phyloP scores from a whole-genome alignment of 2,329 filamentous ascomycete genomes.

The Sodiomyces alkalinus region DNA sequence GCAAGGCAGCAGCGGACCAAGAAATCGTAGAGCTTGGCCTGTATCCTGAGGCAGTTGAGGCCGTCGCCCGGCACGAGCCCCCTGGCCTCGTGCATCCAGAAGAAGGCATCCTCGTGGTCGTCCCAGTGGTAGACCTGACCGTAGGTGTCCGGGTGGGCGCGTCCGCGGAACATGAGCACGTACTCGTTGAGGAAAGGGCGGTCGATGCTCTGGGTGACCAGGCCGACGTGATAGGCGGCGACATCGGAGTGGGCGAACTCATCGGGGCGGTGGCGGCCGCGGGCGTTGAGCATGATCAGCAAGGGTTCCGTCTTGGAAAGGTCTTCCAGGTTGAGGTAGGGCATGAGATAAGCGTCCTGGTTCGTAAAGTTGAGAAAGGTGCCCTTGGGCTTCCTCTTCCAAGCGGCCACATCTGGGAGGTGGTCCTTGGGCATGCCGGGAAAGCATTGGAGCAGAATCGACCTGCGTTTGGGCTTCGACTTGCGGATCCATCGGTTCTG shows the following conservation, averaged over 20 bases:
- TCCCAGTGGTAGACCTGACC: slow-evolving; percentile 19
- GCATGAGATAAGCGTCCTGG: slow-evolving; percentile 29
- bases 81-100: slow-evolving; percentile 17
- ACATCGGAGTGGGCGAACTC: slow-evolving; percentile 31
- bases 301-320: slow-evolving; percentile 26
- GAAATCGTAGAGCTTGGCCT: slow-evolving; percentile 30
- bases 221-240: slow-evolving; percentile 16
- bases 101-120: slow-evolving; percentile 19
- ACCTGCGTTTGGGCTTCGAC: slow-evolving; percentile 25
- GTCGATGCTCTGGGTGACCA: slow-evolving; percentile 10
- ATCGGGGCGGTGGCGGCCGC: slow-evolving; percentile 29
- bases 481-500: slow-evolving; percentile 41
- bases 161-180: slow-evolving; percentile 19
- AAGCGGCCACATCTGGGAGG: slow-evolving; percentile 33
- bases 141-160: slow-evolving; percentile 14
- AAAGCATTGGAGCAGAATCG: slow-evolving; percentile 31
- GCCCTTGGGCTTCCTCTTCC: slow-evolving; percentile 1
- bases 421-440: slow-evolving; percentile 32
- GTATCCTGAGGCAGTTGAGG: slow-evolving; percentile 33
- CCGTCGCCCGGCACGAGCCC: slow-evolving; percentile 29
- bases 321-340: slow-evolving; percentile 43
- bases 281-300: slow-evolving; percentile 34
- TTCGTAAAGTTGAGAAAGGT: not conserved
- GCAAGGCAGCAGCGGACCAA: slow-evolving; percentile 28
- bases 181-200: slow-evolving; percentile 15